Conservation (phyloP, 129 eudicot species). For the Flaveria bidentis region DNA sequence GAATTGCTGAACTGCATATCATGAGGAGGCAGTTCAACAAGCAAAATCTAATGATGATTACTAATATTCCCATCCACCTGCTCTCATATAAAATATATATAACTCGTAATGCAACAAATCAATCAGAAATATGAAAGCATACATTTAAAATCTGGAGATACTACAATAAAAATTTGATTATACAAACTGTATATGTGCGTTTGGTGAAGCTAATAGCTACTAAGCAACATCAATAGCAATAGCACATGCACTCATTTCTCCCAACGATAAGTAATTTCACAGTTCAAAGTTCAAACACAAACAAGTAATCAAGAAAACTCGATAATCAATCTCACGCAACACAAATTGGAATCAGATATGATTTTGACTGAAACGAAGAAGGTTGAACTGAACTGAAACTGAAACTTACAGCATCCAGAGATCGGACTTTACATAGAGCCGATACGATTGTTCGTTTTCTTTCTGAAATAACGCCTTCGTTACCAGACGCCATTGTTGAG, state of each 20-base stretch:
- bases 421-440: slow-evolving; percentile 61
- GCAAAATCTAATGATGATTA: neutral
- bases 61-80: slow-evolving; percentile 3
- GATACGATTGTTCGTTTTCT: slow-evolving; percentile 53
- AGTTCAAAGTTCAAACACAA: neutral
- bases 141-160: neutral
- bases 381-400: neutral
- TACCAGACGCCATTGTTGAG: slow-evolving; percentile 43
- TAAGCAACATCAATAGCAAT: neutral
- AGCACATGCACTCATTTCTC: neutral
- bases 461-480: slow-evolving; percentile 15
- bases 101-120: neutral
- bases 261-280: neutral
- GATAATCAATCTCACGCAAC: slow-evolving; percentile 12
- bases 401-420: slow-evolving; percentile 63
- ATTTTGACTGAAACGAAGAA: neutral
- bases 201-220: neutral
- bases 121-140: neutral
- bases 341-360: slow-evolving; percentile 4
- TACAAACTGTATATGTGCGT: neutral
- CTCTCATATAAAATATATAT: neutral
- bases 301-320: slow-evolving; percentile 1
- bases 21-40: slow-evolving; percentile 10
- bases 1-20: neutral
- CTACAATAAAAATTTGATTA: neutral